Conservation (phyloP, 495 filamentous ascomycete genomes). For the Parathielavia appendiculata region DNA sequence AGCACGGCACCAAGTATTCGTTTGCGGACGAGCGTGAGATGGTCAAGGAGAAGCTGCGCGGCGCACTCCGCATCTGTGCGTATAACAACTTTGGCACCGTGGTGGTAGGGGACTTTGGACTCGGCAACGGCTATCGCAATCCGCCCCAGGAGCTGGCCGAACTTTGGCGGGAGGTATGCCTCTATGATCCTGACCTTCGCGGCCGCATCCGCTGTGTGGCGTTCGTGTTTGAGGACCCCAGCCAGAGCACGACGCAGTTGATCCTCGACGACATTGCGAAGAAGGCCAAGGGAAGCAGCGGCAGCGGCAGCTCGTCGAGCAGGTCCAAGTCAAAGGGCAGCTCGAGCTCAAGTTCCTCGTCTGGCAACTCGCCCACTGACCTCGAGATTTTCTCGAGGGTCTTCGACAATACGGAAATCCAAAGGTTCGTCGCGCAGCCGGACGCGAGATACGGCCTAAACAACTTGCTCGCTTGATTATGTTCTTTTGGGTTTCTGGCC, state of each 20-base stretch:
- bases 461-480: constrained; percentile 32
- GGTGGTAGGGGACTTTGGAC: constrained; percentile 66
- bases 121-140: constrained; percentile 64
- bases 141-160: constrained; percentile 60
- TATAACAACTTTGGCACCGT: constrained; percentile 53
- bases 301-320: constrained; percentile 29
- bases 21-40: constrained; percentile 64
- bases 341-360: constrained; percentile 24
- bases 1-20: constrained; percentile 58
- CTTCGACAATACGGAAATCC: constrained; percentile 40
- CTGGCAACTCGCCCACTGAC: constrained; percentile 33
- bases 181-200: constrained; percentile 60
- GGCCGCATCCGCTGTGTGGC: constrained; percentile 63
- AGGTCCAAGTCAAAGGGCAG: constrained; percentile 30
- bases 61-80: constrained; percentile 61
- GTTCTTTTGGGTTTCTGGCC: background rate
- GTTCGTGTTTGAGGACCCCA: constrained; percentile 59
- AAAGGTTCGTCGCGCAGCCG: constrained; percentile 36
- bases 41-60: constrained; percentile 66
- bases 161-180: constrained; percentile 63
- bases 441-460: constrained; percentile 44
- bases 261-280: constrained; percentile 47
- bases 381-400: constrained; percentile 41
- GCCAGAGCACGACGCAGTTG: constrained; percentile 40
- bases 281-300: constrained; percentile 35